Percentiles rank a stretch among this genome's conserved stretches.
Conservation (phyloP, 176 grass and related monocot genomes). For the Luzula sylvatica region DNA sequence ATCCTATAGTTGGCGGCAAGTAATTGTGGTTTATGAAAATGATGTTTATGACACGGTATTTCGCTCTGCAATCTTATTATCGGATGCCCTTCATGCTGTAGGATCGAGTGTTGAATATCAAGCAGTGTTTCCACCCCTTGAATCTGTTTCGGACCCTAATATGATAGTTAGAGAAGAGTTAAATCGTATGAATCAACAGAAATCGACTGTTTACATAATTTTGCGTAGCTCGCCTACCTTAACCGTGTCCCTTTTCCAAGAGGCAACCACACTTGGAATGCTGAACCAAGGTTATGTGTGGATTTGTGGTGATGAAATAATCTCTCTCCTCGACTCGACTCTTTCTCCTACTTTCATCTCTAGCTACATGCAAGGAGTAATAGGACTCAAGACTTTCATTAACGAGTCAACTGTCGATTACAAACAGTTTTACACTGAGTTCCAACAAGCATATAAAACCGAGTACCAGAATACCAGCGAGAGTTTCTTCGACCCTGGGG, state of each 20-base stretch:
- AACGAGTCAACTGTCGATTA: conserved; percentile 10
- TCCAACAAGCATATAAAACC: neutral
- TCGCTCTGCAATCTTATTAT: neutral
- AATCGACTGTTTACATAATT: conserved; percentile 22
- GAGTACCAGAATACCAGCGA: conserved; percentile 10
- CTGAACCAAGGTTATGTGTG: conserved; percentile 16
- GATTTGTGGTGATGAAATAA: conserved; percentile 18
- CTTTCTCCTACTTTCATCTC: conserved; percentile 19
- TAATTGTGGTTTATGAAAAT: conserved; percentile 26
- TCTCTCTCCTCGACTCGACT: conserved; percentile 23
- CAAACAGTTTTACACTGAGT: conserved; percentile 2
- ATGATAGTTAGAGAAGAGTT: neutral
- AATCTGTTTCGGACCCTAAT: neutral
- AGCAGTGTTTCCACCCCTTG: conserved; percentile 10
- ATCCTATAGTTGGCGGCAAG: conserved; percentile 23
- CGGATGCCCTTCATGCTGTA: neutral
- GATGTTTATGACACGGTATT: conserved; percentile 18
- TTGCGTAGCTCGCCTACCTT: conserved; percentile 8
- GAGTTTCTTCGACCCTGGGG: neutral
- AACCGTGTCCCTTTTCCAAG: conserved; percentile 11
- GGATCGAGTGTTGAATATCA: conserved; percentile 10
- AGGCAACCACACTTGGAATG: conserved; percentile 10
- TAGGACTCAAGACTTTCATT: conserved; percentile 13
- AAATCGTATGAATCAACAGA: neutral
- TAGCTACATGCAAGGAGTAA: conserved; percentile 28